Evolutionary conservation across 2,329 filamentous ascomycete species (phyloP).

Genomic region (Fusarium continuum): DNA sequence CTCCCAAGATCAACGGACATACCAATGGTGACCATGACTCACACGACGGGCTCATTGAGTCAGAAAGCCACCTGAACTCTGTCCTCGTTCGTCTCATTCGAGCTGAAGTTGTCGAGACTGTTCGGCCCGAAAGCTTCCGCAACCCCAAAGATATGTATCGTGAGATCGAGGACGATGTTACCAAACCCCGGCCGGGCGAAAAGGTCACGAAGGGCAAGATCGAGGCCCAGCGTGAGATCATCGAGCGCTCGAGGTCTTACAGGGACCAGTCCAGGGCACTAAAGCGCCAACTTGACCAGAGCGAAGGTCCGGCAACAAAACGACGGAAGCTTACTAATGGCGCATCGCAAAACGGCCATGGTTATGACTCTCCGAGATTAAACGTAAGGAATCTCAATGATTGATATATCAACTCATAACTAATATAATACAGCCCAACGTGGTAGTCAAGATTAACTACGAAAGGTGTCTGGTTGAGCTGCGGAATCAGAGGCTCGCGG

Average conservation of each 20-base stretch:
- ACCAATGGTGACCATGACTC: slow-evolving; percentile 48
- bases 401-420: slow-evolving; percentile 10
- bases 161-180: slow-evolving; percentile 71
- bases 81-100: slow-evolving; percentile 66
- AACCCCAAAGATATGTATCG: slow-evolving; percentile 68
- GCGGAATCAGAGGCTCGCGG: slow-evolving; percentile 79
- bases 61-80: slow-evolving; percentile 59
- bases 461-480: slow-evolving; percentile 85
- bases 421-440: slow-evolving; percentile 65
- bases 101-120: slow-evolving; percentile 73
- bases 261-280: slow-evolving; percentile 61
- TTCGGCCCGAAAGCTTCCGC: slow-evolving; percentile 65
- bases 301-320: slow-evolving; percentile 56
- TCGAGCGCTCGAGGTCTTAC: slow-evolving; percentile 62
- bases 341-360: slow-evolving; percentile 42
- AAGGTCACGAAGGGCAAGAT: slow-evolving; percentile 69
- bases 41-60: slow-evolving; percentile 52
- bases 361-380: slow-evolving; percentile 57
- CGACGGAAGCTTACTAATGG: slow-evolving; percentile 65
- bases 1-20: slow-evolving; percentile 48
- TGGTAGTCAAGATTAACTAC: slow-evolving; percentile 83
- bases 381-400: slow-evolving; percentile 57
- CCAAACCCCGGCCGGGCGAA: slow-evolving; percentile 57
- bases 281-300: slow-evolving; percentile 61
- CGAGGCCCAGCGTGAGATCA: slow-evolving; percentile 67